Evolutionary conservation across 2,329 filamentous ascomycete genomes (phyloP).

Genomic region (Lecanicillium sp.): DNA sequence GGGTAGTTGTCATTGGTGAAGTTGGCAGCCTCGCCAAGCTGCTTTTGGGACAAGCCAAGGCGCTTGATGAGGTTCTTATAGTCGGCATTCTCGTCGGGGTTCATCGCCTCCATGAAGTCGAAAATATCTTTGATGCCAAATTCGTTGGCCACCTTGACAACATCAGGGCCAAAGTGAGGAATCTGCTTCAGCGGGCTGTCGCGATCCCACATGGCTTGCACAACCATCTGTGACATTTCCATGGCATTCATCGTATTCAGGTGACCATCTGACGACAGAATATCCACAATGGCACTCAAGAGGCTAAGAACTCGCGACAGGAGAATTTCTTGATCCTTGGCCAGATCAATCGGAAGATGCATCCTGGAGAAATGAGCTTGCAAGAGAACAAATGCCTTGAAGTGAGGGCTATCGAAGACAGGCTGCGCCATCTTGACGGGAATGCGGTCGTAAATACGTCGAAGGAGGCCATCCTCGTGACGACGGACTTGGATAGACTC

Average conservation of each 20-base stretch:
- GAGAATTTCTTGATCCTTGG: constrained; percentile 90
- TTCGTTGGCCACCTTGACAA: constrained; percentile 75
- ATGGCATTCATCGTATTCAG: constrained; percentile 97
- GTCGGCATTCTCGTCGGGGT: constrained; percentile 82
- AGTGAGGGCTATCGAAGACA: constrained; percentile 88
- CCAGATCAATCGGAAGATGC: constrained; percentile 91
- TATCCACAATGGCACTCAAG: constrained; percentile 87
- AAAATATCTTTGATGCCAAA: constrained; percentile 87
- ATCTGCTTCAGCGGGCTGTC: constrained; percentile 97
- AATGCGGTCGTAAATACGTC: constrained; percentile 87
- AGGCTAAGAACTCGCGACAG: constrained; percentile 79
- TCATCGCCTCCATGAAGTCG: constrained; percentile 99
- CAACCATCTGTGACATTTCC: constrained; percentile 99
- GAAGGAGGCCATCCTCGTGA: constrained; percentile 81
- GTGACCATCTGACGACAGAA: constrained; percentile 90
- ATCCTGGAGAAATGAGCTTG: constrained; percentile 97
- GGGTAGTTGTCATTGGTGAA: constrained; percentile 98
- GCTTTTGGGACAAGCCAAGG: constrained; percentile 71
- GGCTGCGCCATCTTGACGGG: constrained; percentile 91
- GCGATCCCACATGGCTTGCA: constrained; percentile 98
- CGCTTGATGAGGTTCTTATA: constrained; percentile 72
- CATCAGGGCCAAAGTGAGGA: constrained; percentile 81
- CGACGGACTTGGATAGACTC: constrained; percentile 90
- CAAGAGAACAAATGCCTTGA: constrained; percentile 95
- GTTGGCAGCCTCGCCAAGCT: constrained; percentile 80